Base-by-base conservation (phyloP, 768 basidiomycete species). In the Amanita pallidorosea region DNA sequence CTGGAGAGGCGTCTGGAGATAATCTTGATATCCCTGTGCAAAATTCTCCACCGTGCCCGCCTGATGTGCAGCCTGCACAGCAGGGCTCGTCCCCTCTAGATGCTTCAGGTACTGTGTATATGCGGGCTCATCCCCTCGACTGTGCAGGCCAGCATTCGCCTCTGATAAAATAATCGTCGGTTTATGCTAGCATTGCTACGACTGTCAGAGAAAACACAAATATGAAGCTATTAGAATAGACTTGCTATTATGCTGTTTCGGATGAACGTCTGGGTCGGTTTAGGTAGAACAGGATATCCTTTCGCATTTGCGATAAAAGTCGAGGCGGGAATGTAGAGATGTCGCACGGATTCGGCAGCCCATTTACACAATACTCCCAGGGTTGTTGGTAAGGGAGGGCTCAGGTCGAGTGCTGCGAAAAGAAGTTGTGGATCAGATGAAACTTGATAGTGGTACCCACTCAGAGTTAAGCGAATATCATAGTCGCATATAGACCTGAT, bases 241-340 rank as follows among this genome's bases (percentile, higher is more conserved):
- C 80, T 65, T 63, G 81, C 90, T 69, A 88, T 85, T 80, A 94
- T 88, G 68, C 86, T 83, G 54, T 91, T 82, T 54, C 85, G 83
- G 49, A 98, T 78, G 70, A 99, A 97, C 1, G 77, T 76, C 59
- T 99, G 96, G 2, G 91, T 88, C 8, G 83, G 83, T 66, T 97
- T 98, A 11, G 90, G 88, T 15, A 99, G 77, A 5, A 99, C 96
- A 0, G 96, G 96, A 64, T 96, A 99, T 2, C 93, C 95, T 68
- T 96, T 95, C 46, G 82, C 77, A 64, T 99, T 99, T 9, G 93
- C 83, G 59, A 98, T 93, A 65, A 97, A 99, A 4, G 91, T 79
- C 11, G 87, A 81, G 0, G 92, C 82, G 4, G 96, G 93, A 2
- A 98, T 71, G 65, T 90, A 88, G 49, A 99, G 74, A 60, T 91